Base-by-base conservation (phyloP, 305 asterid genomes). In the Fraxinus latifolia region DNA sequence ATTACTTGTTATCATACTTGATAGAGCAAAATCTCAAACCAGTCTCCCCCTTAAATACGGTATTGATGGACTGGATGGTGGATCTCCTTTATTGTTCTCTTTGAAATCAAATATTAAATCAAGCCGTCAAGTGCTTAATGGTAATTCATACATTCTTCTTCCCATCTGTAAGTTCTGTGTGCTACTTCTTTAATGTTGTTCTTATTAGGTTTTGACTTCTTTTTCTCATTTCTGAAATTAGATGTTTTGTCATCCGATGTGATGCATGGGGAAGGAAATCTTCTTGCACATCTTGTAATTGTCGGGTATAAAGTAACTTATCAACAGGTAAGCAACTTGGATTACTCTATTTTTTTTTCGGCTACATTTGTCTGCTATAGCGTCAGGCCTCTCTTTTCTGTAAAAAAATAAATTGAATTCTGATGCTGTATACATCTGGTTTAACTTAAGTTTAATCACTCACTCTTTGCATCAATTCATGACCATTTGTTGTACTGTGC, bases 261-360 rank as follows among this genome's bases (percentile, higher is more conserved):
- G 90, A 96, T 96, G 99, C 98, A 91, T 73, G 99, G 99, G 84
- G 99, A 94, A 89, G 98, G 99, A 53, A 93, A 93, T 89, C 90
- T 96, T 83, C 89, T 90, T 58, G 89, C 97, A 55, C 98, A 96
- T 91, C 94, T 96, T 78, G 88, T 85, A 86, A 92, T 92, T 87
- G 87, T 96, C 76, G 99, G 99, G 80, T 96, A 92, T 85, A 92
- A 92, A 90, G 91, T 92, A 80, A 86, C 90, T 74, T 87, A 94
- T 87, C 93, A 90, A 86, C 99, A 94, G 91, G 99, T 94, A 90
- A 88, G 91, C 84, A 83, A 44, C 86, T 85, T 81, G 34, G 15
- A 79, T 25, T 5, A 11, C 76, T 58, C 44, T 73, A 55, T 53
- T 42, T 71, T 47, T 44, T 53, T 42, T 44, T 44, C 23, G 36